phyloP scores from a whole-genome alignment of 2,329 filamentous ascomycete genomes.

The Metarhizium sp. region DNA sequence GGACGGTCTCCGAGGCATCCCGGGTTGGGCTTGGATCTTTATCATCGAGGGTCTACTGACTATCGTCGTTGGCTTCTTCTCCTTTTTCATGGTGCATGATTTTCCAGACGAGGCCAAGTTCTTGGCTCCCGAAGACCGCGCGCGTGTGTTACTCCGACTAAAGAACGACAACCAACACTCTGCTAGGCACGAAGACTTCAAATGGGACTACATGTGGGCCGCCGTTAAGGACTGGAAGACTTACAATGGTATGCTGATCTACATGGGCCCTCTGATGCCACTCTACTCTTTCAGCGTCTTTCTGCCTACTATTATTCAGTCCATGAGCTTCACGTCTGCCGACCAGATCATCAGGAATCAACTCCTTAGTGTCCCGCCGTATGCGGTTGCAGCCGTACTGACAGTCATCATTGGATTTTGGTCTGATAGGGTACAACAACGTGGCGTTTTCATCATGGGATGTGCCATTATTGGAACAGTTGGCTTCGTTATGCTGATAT shows the following conservation, averaged over 20 bases:
- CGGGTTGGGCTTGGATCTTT: conserved; percentile 58
- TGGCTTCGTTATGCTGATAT: conserved; percentile 75
- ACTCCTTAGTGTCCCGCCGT: conserved; percentile 37
- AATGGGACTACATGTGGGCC: conserved; percentile 61
- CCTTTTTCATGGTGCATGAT: conserved; percentile 74
- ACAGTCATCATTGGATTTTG: conserved; percentile 46
- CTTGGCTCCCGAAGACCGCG: conserved; percentile 58
- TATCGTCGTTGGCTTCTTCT: conserved; percentile 55
- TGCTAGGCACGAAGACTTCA: conserved; percentile 68
- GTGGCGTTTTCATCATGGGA: conserved; percentile 72
- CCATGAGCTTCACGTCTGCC: conserved; percentile 32
- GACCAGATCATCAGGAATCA: conserved; percentile 26
- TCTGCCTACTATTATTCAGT: conserved; percentile 66
- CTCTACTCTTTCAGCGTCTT: conserved; percentile 72
- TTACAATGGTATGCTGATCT: conserved; percentile 63
- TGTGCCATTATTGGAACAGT: conserved; percentile 61
- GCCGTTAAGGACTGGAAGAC: conserved; percentile 79
- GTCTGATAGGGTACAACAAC: conserved; percentile 63
- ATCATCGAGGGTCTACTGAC: conserved; percentile 64
- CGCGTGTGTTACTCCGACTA: conserved; percentile 62
- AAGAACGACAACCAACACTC: conserved; percentile 62
- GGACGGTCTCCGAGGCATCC: conserved; percentile 48
- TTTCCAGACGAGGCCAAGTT: conserved; percentile 72
- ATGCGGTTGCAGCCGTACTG: conserved; percentile 26
- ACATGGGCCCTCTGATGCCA: conserved; percentile 65